Conservation (phyloP, 1,139 yeast genomes). For the Suhomyces bribrorum region DNA sequence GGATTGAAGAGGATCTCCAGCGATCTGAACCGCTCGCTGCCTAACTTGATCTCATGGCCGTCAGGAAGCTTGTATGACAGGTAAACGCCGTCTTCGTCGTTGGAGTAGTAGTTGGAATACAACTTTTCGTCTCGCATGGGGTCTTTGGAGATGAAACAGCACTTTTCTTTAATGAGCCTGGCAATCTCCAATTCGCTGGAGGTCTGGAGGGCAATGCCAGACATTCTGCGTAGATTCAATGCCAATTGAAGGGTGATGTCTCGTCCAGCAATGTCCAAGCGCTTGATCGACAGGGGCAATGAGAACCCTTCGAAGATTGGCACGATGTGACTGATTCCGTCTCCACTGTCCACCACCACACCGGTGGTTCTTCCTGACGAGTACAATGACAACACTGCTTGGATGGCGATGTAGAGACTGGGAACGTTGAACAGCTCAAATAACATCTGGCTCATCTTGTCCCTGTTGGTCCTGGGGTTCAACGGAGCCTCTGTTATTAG, state of each 20-base stretch:
- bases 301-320: slow-evolving; percentile 91
- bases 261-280: slow-evolving; percentile 84
- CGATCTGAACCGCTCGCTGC: slow-evolving; percentile 67
- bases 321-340: slow-evolving; percentile 85
- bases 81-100: slow-evolving; percentile 21
- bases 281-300: slow-evolving; percentile 66
- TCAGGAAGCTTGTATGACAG: slow-evolving; percentile 72
- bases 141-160: slow-evolving; percentile 71
- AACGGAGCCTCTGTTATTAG: slow-evolving; percentile 88
- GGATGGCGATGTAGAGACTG: slow-evolving; percentile 78
- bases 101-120: slow-evolving; percentile 37
- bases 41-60: slow-evolving; percentile 65
- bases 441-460: slow-evolving; percentile 69
- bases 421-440: slow-evolving; percentile 89
- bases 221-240: slow-evolving; percentile 58
- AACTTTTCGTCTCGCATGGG: slow-evolving; percentile 66
- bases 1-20: slow-evolving; percentile 84
- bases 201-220: slow-evolving; percentile 62
- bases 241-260: slow-evolving; percentile 80
- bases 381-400: slow-evolving; percentile 81
- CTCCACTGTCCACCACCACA: slow-evolving; percentile 85
- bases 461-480: slow-evolving; percentile 72
- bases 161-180: slow-evolving; percentile 71
- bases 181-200: slow-evolving; percentile 85
- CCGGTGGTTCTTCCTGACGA: slow-evolving; percentile 93